Base-by-base conservation (phyloP, 192 early-diverging fungal genomes). In the Oehlia diaphana region DNA sequence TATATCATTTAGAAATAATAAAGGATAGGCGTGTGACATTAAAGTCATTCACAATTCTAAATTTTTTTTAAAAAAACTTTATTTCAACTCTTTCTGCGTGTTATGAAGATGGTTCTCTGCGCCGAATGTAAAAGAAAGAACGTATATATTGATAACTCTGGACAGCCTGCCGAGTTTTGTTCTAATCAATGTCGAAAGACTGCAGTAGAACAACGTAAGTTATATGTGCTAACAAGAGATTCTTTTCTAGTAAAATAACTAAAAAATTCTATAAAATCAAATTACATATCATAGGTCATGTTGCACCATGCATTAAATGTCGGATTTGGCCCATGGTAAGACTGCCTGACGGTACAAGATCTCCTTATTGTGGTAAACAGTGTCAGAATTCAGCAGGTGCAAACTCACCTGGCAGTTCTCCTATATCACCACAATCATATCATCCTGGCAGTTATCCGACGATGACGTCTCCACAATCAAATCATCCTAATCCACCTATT, bases 81-180 rank as follows among this genome's bases (percentile, higher is more conserved):
- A 37, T 37, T 37, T 37, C 35, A 37, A 37, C 65, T 66, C 26
- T 33, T 33, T 66, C 65, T 33, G 14, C 4, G 4, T 33, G 9
- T 16, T 13, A 35, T 4, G 7, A 66, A 33, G 28, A 33, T 33
- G 31, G 13, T 14, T 66, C 19, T 70, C 4, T 70, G 68, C 21
- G 37, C 68, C 21, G 68, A 70, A n/a, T 70, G 68, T 70, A 70
- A 37, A 70, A n/a, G 4, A n/a, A 70, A 70, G 44, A 37, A 9
- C 13, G 68, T 70, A 1, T 70, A 9, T 70, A 70, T 70, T 19
- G 68, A 70, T 39, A 23, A 23, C 26, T 21, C 31, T n/a, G 68
- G 68, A 2, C 21, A 44, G 19, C 37, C 68, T 42, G 35, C 35
- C 4, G 68, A 70, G n/a, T 70, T 70, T 70, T 70, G 68, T 42